Evolutionary conservation across 2,329 filamentous ascomycete species (phyloP).

Genomic region (Neofusicoccum sp.): DNA sequence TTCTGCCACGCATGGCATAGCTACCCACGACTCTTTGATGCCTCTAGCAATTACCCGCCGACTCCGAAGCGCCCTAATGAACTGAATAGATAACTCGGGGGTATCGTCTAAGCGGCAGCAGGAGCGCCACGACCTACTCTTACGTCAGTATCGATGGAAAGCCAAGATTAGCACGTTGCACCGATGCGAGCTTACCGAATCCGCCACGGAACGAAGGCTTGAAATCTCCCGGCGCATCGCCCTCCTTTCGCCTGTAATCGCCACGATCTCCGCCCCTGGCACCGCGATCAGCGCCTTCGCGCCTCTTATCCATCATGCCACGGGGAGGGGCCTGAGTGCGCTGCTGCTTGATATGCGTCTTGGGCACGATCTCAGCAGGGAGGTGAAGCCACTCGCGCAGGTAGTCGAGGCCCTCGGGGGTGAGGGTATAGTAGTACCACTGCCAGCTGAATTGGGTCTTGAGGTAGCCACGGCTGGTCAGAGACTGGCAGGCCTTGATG

Average conservation of each 20-base stretch:
- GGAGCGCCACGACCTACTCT: too few relatives aligned
- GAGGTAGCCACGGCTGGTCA: slow-evolving; percentile 95
- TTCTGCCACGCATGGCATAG: too few relatives aligned
- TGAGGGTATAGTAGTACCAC: slow-evolving; percentile 96
- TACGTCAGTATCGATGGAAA: too few relatives aligned
- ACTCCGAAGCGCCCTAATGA: too few relatives aligned
- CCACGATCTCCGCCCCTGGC: slow-evolving; percentile 62
- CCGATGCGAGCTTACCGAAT: slow-evolving; percentile 27
- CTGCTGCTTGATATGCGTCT: slow-evolving; percentile 99
- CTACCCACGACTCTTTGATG: too few relatives aligned
- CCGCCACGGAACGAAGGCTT: slow-evolving; percentile 44
- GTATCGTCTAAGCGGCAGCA: too few relatives aligned
- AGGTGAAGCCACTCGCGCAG: slow-evolving; percentile 99
- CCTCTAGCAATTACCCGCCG: too few relatives aligned
- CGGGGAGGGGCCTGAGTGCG: slow-evolving; percentile 95
- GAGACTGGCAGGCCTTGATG: slow-evolving; percentile 98
- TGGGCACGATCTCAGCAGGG: slow-evolving; percentile 97
- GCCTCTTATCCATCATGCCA: slow-evolving; percentile 70
- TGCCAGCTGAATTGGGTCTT: slow-evolving; percentile 93
- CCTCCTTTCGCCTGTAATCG: slow-evolving; percentile 55
- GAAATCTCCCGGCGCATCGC: slow-evolving; percentile 40
- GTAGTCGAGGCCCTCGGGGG: slow-evolving; percentile 99
- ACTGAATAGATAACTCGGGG: too few relatives aligned
- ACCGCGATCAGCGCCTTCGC: slow-evolving; percentile 43
- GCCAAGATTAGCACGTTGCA: background rate